Evolutionary conservation across 192 early-diverging fungal genomes (phyloP).

Genomic region (Jimgerdemannia flammicorona): DNA sequence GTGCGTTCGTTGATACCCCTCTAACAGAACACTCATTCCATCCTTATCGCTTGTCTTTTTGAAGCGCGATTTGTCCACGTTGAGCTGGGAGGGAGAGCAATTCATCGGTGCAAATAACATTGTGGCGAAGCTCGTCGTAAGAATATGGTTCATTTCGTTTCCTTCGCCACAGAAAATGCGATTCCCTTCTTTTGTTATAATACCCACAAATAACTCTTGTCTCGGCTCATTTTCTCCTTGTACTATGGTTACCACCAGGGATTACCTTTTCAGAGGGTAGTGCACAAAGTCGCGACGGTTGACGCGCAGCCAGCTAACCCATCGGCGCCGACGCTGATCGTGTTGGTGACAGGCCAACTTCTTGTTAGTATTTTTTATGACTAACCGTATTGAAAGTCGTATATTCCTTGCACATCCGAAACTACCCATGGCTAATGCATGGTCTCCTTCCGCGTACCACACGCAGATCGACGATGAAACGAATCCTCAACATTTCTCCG

Average conservation of each 20-base stretch:
- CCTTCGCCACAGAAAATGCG: background rate
- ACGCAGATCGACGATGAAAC: conserved; percentile 71
- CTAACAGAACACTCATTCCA: conserved; percentile 1
- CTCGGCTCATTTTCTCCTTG: background rate
- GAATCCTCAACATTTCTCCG: conserved; percentile 78
- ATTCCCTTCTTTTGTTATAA: conserved; percentile 1
- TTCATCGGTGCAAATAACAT: conserved; percentile 59
- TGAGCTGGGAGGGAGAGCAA: conserved; percentile 80
- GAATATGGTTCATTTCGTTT: conserved; percentile 13
- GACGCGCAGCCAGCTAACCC: conserved; percentile 80
- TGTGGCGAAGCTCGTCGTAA: conserved; percentile 74
- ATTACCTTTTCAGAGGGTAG: conserved; percentile 76
- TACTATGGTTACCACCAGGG: conserved; percentile 26
- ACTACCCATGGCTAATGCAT: no score
- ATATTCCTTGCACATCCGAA: background rate
- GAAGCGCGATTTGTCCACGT: conserved; percentile 77
- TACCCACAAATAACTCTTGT: background rate
- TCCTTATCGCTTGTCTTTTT: conserved; percentile 10
- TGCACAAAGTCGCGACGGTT: conserved; percentile 68
- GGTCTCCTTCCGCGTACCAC: no score
- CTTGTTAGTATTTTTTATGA: conserved; percentile 39
- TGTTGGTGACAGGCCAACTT: conserved; percentile 86
- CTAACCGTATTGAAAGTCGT: conserved; percentile 1
- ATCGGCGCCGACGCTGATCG: conserved; percentile 57
- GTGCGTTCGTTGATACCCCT: background rate